Percentiles rank a stretch among this genome's conserved stretches.
Conservation (phyloP, 768 basidiomycete genomes). For the Leccinum barrowsii region DNA sequence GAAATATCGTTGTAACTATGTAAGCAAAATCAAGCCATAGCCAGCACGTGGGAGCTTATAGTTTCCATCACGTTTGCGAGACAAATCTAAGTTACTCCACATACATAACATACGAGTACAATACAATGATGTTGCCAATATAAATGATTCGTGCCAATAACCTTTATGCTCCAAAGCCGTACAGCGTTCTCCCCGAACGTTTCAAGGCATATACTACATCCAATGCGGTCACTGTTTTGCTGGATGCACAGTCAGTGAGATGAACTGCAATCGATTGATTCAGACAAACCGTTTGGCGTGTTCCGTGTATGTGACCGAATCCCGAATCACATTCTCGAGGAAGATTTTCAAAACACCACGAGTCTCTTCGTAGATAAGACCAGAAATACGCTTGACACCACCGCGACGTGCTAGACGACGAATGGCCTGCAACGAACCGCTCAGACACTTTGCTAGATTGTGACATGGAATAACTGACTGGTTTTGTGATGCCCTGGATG, state of each 20-base stretch:
- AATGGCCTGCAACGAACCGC: conserved; percentile 32
- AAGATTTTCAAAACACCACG: conserved; percentile 89
- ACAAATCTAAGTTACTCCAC: neutral
- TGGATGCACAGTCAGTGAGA: conserved; percentile 9
- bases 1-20: neutral
- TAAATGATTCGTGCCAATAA: neutral
- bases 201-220: conserved; percentile 80
- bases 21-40: neutral
- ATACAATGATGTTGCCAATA: conserved; percentile 6
- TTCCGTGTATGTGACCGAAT: conserved; percentile 90
- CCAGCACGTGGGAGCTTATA: neutral
- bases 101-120: conserved; percentile 3
- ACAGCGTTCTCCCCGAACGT: conserved; percentile 71
- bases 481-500: conserved; percentile 50
- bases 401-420: conserved; percentile 84
- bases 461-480: conserved; percentile 4
- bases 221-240: conserved; percentile 78
- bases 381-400: conserved; percentile 86
- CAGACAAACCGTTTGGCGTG: conserved; percentile 67
- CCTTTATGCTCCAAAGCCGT: conserved; percentile 68
- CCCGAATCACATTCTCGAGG: conserved; percentile 78
- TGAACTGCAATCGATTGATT: neutral
- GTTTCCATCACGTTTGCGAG: neutral
- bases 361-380: conserved; percentile 85
- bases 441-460: neutral